Conservation (phyloP, 352 stramenopile genomes). For the Globisporangium barbulae region DNA sequence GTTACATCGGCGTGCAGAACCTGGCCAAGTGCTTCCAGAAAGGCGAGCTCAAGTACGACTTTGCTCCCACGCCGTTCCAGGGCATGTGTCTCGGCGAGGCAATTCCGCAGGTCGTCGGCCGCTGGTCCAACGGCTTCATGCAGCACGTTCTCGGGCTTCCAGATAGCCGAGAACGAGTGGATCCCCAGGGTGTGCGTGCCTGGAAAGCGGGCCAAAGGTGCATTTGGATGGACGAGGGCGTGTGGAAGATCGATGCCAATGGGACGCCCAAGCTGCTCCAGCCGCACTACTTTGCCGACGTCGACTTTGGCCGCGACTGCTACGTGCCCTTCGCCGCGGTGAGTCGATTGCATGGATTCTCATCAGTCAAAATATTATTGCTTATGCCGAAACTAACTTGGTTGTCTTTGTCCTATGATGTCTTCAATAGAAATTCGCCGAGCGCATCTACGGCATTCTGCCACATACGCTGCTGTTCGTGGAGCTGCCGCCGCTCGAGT, state of each 20-base stretch:
- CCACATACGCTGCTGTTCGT: slow-evolving; percentile 72
- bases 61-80: slow-evolving; percentile 78
- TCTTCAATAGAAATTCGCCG: slow-evolving; percentile 35
- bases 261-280: slow-evolving; percentile 46
- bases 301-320: slow-evolving; percentile 76
- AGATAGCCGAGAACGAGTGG: slow-evolving; percentile 40
- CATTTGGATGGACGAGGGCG: slow-evolving; percentile 80
- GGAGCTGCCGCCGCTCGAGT: slow-evolving; percentile 78
- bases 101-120: slow-evolving; percentile 50
- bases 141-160: slow-evolving; percentile 65
- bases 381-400: slow-evolving; percentile 4
- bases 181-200: slow-evolving; percentile 52
- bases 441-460: slow-evolving; percentile 55
- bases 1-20: slow-evolving; percentile 70
- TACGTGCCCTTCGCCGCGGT: slow-evolving; percentile 79
- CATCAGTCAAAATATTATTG: background rate
- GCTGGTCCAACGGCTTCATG: slow-evolving; percentile 73
- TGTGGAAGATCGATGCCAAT: slow-evolving; percentile 62
- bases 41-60: slow-evolving; percentile 64
- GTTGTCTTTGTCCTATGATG: slow-evolving; percentile 3
- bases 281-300: slow-evolving; percentile 65
- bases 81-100: slow-evolving; percentile 78
- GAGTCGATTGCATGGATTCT: slow-evolving; percentile 4
- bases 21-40: slow-evolving; percentile 50
- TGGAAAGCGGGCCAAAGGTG: slow-evolving; percentile 68